Evolutionary conservation across 192 early-diverging fungal genomes (phyloP).

Genomic region (Coemansia sp.): DNA sequence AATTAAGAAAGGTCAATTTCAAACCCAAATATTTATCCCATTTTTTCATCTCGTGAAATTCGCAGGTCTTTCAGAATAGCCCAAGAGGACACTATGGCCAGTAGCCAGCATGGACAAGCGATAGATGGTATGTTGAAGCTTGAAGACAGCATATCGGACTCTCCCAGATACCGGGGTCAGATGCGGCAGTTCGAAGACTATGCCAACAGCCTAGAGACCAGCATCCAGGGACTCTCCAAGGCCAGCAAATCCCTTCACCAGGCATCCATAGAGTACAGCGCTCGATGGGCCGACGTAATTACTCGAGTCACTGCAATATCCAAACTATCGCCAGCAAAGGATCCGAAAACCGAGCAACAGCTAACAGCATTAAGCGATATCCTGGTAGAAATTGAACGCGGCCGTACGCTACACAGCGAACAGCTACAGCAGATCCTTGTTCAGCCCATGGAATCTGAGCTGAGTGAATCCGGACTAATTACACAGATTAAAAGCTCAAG

Average conservation of each 20-base stretch:
- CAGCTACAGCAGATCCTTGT: conserved; percentile 72
- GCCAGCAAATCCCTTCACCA: conserved; percentile 30
- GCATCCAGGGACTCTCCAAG: conserved; percentile 35
- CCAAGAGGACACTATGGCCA: background rate
- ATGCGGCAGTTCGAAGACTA: conserved; percentile 46
- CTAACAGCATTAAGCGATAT: conserved; percentile 22
- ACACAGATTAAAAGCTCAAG: conserved; percentile 10
- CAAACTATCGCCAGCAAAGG: conserved; percentile 26
- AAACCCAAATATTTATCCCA: too few relatives aligned
- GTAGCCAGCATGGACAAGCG: background rate
- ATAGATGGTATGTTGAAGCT: conserved; percentile 26
- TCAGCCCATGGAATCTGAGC: conserved; percentile 65
- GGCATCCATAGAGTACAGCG: conserved; percentile 23
- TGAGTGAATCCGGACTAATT: conserved; percentile 59
- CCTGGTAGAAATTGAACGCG: conserved; percentile 45
- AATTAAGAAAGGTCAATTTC: too few relatives aligned
- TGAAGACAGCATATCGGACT: conserved; percentile 38
- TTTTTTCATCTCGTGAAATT: background rate
- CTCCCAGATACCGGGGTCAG: conserved; percentile 39
- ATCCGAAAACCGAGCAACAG: conserved; percentile 17
- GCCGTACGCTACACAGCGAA: conserved; percentile 47
- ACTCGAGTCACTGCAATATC: conserved; percentile 17
- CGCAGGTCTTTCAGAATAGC: background rate
- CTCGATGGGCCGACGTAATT: conserved; percentile 17
- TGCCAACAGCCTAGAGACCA: conserved; percentile 27